A percentile compares a stretch with the other conserved stretches of the same genome.
Conservation (phyloP, 2,329 filamentous ascomycete genomes). For the Cladobotryum mycophilum region DNA sequence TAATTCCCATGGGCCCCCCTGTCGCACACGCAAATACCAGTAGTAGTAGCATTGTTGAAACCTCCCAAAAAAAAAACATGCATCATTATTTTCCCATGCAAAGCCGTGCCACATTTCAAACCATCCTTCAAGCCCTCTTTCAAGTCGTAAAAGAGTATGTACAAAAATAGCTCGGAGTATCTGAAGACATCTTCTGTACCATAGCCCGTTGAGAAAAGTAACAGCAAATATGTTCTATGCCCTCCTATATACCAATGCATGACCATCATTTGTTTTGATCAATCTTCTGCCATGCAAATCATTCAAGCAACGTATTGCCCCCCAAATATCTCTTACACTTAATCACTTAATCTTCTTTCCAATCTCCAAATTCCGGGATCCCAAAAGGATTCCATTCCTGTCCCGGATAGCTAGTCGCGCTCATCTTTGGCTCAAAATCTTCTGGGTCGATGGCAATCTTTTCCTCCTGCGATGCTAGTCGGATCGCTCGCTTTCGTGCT, state of each 20-base stretch:
- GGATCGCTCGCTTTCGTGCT: conserved; percentile 38
- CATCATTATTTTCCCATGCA: background rate
- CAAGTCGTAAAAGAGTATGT: too few species aligned
- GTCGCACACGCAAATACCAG: too few species aligned
- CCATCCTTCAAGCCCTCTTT: background rate
- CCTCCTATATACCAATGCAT: background rate
- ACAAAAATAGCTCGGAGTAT: background rate
- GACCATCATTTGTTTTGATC: background rate
- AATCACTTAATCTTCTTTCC: conserved; percentile 8
- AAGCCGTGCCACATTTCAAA: background rate
- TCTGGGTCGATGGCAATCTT: conserved; percentile 42
- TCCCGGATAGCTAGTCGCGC: conserved; percentile 61
- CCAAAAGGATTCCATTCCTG: conserved; percentile 62
- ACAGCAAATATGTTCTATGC: background rate
- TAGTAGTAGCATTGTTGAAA: too few species aligned
- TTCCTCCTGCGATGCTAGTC: conserved; percentile 44
- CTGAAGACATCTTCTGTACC: background rate
- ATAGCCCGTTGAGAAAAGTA: background rate
- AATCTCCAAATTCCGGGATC: conserved; percentile 24
- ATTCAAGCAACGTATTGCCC: too few species aligned
- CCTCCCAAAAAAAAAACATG: too few species aligned
- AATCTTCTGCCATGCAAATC: too few species aligned
- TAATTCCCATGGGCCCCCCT: too few species aligned
- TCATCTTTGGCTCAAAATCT: conserved; percentile 50
- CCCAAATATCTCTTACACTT: background rate